Base-by-base conservation (phyloP, 495 filamentous ascomycete genomes). In the Penicillium riverlandense region DNA sequence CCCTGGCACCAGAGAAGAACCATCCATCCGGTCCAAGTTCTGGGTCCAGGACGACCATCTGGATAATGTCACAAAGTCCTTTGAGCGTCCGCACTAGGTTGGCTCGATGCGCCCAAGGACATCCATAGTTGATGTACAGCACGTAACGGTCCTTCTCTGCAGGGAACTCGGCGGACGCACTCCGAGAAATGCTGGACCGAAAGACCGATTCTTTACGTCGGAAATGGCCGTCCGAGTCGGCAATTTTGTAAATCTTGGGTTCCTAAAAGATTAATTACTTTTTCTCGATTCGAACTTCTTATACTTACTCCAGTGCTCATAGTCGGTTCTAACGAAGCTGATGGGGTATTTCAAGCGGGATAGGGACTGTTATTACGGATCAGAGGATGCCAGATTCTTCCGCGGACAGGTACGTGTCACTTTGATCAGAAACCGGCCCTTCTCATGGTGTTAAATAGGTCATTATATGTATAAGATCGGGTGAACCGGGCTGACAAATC, bases 61-160 rank as follows among this genome's bases (percentile, higher is more conserved):
- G 77, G 45, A 95, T 79, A 30, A 89, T 70, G 15, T 78, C 66
- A 43, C 88, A 79, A 0, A 94, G 73, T 7, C 87, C 87, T 63
- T 94, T 95, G 41, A 95, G 73, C n/a, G 78, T 70, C 43, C 83
- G 77, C 1, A 80, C 80, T 41, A 94, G 80, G 14, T 90, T 78
- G 0, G 85, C 80, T 12, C 89, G 80, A 44, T 83, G 86, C 0
- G 88, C 88, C 88, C 88, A 95, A 0, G 88, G 88, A 58, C 88
- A 95, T 41, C 84, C 85, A 6, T 68, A 70, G 37, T 79, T 77
- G 53, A 91, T 72, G 61, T 88, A 95, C 43, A 94, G 76, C 42
- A 88, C 85, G 56, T 92, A 94, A 44, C 88, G 75, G 44, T 76
- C 79, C 54, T 78, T 79, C 55, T 88, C 85, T 11, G 88, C 69